Evolutionary conservation across 2,329 filamentous ascomycete genomes (phyloP), one percentile per base, ranked within the genome.

Genomic region (Fusarium citri): DNA sequence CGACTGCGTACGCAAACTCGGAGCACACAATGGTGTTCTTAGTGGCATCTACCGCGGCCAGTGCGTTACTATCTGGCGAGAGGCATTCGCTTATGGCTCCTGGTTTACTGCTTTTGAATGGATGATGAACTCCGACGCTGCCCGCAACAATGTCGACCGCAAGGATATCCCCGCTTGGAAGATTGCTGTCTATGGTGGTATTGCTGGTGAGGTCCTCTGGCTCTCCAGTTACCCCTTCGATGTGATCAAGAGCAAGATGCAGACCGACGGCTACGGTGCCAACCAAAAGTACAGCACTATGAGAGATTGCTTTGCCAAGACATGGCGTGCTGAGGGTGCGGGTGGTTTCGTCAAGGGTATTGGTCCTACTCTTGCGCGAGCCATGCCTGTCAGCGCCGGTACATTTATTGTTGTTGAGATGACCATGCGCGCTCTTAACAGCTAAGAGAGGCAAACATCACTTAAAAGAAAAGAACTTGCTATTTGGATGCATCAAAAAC

Each of bases 171-270:
- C 93, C 18, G 90, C 88, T 55, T 90, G 90, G 80, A 98, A 97
- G 83, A 89, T 99, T 51, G 96, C 96, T 15, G 83, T 93, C 15
- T 99, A 98, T 79, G 96, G 96, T 70, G 96, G 96, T 46, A 81
- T 99, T 42, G 96, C 96, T 0, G 96, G 96, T 73, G 96, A 99
- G 85, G 93, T 90, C 55, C 87, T 99, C 60, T 99, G 96, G 96
- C 84, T 99, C 58, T 87, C 87, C 37, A 97, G 94, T 78, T 99
- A 99, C 82, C 96, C 96, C 23, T 92, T 99, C 71, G 96, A 99
- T 82, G 95, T 99, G 28, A 83, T 99, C 82, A 99, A 99, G 92
- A 97, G 94, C 83, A 98, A 97, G 88, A 98, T 98, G 95, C 96
- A 99, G 87, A 97, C 92, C 62, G 96, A 99, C 82, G 94, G 93